Evolutionary conservation across 78 protist species (phyloP).

Genomic region (Dictyostelium intermedium): DNA sequence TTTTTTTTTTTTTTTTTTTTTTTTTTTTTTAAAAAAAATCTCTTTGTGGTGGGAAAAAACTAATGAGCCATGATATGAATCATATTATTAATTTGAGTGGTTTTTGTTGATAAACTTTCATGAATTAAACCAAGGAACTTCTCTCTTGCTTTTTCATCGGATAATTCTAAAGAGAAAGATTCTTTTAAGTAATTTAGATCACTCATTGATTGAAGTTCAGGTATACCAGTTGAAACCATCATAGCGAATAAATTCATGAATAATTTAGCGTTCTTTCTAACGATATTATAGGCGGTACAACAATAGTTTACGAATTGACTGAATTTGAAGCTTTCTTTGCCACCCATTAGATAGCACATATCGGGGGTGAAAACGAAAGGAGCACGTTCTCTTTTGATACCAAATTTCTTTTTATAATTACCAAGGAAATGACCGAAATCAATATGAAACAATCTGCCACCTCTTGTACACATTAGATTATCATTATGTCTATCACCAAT

Average conservation of each 20-base stretch:
- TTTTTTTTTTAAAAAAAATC: too few relatives aligned
- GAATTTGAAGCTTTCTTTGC: slow-evolving; percentile 76
- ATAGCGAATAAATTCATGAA: slow-evolving; percentile 93
- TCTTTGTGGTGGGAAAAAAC: too few relatives aligned
- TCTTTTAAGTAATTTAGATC: slow-evolving; percentile 87
- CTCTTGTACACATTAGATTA: slow-evolving; percentile 94
- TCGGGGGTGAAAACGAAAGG: slow-evolving; percentile 97
- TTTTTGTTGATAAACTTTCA: slow-evolving; percentile 42
- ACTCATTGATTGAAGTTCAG: slow-evolving; percentile 88
- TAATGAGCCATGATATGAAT: slow-evolving; percentile 34
- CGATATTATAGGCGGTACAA: slow-evolving; percentile 86
- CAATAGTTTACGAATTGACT: slow-evolving; percentile 77
- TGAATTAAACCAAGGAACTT: slow-evolving; percentile 72
- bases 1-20: too few relatives aligned
- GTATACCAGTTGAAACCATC: slow-evolving; percentile 96
- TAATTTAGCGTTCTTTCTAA: slow-evolving; percentile 88
- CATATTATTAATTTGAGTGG: slow-evolving; percentile 79
- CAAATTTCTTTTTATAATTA: slow-evolving; percentile 83
- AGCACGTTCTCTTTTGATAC: slow-evolving; percentile 93
- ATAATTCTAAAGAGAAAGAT: slow-evolving; percentile 73
- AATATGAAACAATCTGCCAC: slow-evolving; percentile 95
- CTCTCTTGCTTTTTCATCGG: slow-evolving; percentile 88
- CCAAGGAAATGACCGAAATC: slow-evolving; percentile 97
- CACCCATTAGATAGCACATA: slow-evolving; percentile 91
- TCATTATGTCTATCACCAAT: slow-evolving; percentile 99